A percentile compares a stretch with the other conserved stretches of the same genome.
Conservation (phyloP, 495 filamentous ascomycete genomes). For the Penicillium arizonense region DNA sequence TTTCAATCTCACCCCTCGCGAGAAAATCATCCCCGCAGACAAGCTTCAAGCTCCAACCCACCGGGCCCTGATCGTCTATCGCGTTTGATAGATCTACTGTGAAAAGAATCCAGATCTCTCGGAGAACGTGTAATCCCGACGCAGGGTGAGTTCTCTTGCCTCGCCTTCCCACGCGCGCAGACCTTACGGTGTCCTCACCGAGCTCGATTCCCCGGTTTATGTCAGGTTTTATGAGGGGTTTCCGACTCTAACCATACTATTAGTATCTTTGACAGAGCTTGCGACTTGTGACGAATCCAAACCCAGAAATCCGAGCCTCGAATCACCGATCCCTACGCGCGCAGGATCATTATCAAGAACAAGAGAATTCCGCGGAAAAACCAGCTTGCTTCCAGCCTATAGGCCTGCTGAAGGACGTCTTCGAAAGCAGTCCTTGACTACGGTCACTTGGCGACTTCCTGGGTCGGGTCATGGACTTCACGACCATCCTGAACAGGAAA, state of each 20-base stretch:
- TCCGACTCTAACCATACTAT: background rate
- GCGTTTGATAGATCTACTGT: too few species aligned
- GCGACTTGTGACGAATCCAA: background rate
- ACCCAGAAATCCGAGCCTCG: background rate
- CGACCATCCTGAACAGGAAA: conserved; percentile 66
- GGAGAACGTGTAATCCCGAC: background rate
- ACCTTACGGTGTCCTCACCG: background rate
- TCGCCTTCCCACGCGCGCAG: background rate
- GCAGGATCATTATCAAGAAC: background rate
- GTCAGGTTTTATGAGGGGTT: background rate
- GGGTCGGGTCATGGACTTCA: conserved; percentile 65
- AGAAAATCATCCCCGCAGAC: conserved; percentile 4
- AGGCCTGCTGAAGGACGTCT: conserved; percentile 20
- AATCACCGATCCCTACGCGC: background rate
- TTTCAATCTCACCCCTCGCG: background rate
- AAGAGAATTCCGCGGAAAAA: background rate
- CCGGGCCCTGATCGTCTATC: background rate
- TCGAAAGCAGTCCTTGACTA: conserved; percentile 33
- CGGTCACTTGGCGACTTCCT: conserved; percentile 32
- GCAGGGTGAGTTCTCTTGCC: conserved; percentile 6
- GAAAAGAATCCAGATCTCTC: background rate
- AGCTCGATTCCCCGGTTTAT: background rate
- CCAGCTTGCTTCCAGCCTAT: conserved; percentile 7
- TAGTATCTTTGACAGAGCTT: background rate
- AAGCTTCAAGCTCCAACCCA: background rate